These are phyloP conservation scores for Rhytidhysteron rufulum DNA, from an alignment of 2,329 filamentous ascomycete species.

Conservation along the genomic window DNA sequence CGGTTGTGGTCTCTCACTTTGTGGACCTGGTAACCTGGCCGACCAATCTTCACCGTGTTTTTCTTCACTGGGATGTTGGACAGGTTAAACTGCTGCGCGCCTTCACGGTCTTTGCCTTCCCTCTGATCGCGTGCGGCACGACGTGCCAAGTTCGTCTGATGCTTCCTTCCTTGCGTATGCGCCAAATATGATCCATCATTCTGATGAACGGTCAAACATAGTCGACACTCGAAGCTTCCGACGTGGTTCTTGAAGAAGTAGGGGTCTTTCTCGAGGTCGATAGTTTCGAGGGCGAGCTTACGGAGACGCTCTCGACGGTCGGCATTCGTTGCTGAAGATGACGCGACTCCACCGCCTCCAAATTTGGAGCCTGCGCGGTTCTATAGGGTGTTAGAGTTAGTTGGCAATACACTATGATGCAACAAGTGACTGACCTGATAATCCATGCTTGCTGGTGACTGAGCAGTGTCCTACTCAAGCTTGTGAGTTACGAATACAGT, in stretches of 20 bases:
- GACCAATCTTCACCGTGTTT: constrained; percentile 90
- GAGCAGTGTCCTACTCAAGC: too few species aligned
- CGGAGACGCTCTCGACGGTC: constrained; percentile 95
- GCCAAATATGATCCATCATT: constrained; percentile 99
- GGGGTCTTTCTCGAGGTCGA: constrained; percentile 98
- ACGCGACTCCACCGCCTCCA: constrained; percentile 94
- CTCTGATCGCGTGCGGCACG: constrained; percentile 94
- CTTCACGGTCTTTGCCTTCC: constrained; percentile 70
- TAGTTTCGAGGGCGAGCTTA: constrained; percentile 96
- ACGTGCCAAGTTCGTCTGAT: constrained; percentile 95
- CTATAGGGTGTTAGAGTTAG: constrained; percentile 37
- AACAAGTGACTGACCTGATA: constrained; percentile 42
- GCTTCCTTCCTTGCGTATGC: constrained; percentile 96
- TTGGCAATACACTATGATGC: constrained; percentile 10
- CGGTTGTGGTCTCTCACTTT: constrained; percentile 87
- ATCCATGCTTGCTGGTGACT: constrained; percentile 42
- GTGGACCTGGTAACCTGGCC: constrained; percentile 96
- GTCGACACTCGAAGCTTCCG: constrained; percentile 93
- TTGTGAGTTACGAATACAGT: too few species aligned
- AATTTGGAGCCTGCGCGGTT: constrained; percentile 97
- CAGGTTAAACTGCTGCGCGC: constrained; percentile 71
- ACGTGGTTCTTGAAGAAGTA: constrained; percentile 99
- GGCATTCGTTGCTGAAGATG: constrained; percentile 87
- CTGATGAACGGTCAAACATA: constrained; percentile 96
- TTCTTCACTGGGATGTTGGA: constrained; percentile 63